Evolutionary conservation across 345 rosid genomes (phyloP).

Genomic region (Durio zibethinus): DNA sequence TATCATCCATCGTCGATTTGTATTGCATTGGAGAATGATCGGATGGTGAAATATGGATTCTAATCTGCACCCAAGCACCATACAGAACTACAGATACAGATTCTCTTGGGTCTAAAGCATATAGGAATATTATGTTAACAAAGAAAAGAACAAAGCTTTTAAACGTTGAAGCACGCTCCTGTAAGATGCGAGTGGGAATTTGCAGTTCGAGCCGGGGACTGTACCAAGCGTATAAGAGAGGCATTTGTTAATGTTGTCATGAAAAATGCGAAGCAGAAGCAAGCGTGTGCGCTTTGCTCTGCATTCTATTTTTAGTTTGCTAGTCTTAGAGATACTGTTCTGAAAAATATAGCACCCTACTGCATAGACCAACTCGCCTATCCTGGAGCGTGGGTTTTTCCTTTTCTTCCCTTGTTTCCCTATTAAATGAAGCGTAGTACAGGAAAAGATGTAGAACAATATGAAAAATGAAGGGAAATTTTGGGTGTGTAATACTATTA

Average conservation of each 20-base stretch:
- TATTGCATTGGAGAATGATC: too few species aligned
- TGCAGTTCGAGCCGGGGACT: not conserved
- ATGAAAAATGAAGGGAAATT: too few species aligned
- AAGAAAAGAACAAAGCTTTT: not conserved
- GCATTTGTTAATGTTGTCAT: not conserved
- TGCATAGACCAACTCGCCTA: conserved; percentile 10
- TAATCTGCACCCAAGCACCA: not conserved
- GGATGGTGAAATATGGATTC: too few species aligned
- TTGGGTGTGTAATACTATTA: too few species aligned
- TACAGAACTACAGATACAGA: not conserved
- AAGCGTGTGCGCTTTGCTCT: conserved; percentile 39
- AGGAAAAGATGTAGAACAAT: too few species aligned
- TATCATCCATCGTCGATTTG: not conserved
- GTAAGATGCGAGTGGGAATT: not conserved
- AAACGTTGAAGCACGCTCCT: conserved; percentile 8
- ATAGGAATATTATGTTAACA: not conserved
- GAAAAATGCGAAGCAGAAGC: conserved; percentile 35
- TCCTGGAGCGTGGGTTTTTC: not conserved
- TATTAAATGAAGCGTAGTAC: too few species aligned
- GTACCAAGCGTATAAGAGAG: not conserved
- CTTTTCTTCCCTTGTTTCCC: too few species aligned
- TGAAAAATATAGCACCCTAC: conserved; percentile 6
- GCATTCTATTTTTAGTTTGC: conserved; percentile 15
- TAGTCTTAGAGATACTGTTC: conserved; percentile 15
- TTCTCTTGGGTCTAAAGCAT: not conserved